These are phyloP conservation scores for Daldinia vernicosa DNA, from an alignment of 495 filamentous ascomycete species.

Conservation along the genomic window DNA sequence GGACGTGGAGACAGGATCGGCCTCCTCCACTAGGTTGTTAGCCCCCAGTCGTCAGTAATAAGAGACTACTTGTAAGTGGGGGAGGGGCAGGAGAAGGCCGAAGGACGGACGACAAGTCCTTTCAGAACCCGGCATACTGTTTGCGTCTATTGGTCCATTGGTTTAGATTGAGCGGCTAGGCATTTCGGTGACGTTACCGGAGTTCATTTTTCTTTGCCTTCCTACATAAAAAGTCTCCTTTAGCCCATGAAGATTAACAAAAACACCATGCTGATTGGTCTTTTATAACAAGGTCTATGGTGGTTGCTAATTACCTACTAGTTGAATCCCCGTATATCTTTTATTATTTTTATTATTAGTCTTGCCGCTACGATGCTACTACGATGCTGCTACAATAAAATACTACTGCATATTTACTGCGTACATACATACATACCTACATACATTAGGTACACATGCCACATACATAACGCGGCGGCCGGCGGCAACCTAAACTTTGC, in stretches of 20 bases:
- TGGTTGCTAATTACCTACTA: slow-evolving; percentile 19
- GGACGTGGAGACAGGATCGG: slow-evolving; percentile 39
- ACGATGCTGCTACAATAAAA: neutral
- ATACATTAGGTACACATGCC: neutral
- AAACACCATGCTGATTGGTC: slow-evolving; percentile 37
- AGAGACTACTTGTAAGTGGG: slow-evolving; percentile 40
- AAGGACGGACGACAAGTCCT: slow-evolving; percentile 46
- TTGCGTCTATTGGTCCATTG: slow-evolving; percentile 45
- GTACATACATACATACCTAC: neutral
- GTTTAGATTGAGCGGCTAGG: slow-evolving; percentile 43
- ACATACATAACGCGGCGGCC: slow-evolving; percentile 12
- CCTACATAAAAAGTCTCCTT: slow-evolving; percentile 22
- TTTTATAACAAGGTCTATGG: slow-evolving; percentile 25
- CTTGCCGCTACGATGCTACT: neutral
- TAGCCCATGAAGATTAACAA: slow-evolving; percentile 40
- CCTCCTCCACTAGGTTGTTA: slow-evolving; percentile 41
- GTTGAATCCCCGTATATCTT: slow-evolving; percentile 4
- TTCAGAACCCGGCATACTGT: slow-evolving; percentile 39
- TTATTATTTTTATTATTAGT: neutral
- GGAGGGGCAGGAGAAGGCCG: slow-evolving; percentile 45
- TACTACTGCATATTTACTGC: neutral
- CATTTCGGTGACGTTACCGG: slow-evolving; percentile 46
- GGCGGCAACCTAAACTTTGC: slow-evolving; percentile 39
- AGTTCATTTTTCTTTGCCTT: slow-evolving; percentile 26
- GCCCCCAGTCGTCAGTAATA: slow-evolving; percentile 33